Evolutionary conservation across 2,329 filamentous ascomycete genomes (phyloP).

Genomic region (Trichoderma brevicompactum): DNA sequence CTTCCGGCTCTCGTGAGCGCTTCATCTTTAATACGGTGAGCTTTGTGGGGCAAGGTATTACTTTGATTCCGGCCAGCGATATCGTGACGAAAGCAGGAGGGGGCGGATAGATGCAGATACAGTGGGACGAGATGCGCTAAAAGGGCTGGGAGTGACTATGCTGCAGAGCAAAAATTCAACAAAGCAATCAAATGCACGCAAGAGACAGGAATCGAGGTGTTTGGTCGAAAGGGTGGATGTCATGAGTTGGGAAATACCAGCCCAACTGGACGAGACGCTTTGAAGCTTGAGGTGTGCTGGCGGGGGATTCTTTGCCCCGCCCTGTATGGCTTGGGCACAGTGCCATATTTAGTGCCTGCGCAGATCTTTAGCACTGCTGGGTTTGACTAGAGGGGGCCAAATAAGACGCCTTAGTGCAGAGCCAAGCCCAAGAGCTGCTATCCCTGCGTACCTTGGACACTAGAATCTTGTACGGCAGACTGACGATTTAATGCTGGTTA

Average conservation of each 20-base stretch:
- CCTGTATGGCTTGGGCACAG: neutral
- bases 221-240: neutral
- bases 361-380: conserved; percentile 9
- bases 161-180: neutral
- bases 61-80: conserved; percentile 24
- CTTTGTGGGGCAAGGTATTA: conserved; percentile 31
- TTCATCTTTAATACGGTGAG: conserved; percentile 54
- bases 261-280: neutral
- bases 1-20: conserved; percentile 64
- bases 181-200: neutral
- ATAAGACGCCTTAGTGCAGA: too few species aligned
- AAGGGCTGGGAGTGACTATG: neutral
- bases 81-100: neutral
- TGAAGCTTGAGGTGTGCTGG: neutral
- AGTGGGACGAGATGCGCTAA: neutral
- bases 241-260: conserved; percentile 4
- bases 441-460: too few species aligned
- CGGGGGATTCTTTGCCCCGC: neutral
- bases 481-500: too few species aligned
- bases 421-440: too few species aligned
- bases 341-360: neutral
- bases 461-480: too few species aligned
- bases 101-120: conserved; percentile 6
- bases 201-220: neutral
- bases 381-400: neutral